Evolutionary conservation across 345 rosid species (phyloP).

Genomic region (Aquilaria yunnanensis): DNA sequence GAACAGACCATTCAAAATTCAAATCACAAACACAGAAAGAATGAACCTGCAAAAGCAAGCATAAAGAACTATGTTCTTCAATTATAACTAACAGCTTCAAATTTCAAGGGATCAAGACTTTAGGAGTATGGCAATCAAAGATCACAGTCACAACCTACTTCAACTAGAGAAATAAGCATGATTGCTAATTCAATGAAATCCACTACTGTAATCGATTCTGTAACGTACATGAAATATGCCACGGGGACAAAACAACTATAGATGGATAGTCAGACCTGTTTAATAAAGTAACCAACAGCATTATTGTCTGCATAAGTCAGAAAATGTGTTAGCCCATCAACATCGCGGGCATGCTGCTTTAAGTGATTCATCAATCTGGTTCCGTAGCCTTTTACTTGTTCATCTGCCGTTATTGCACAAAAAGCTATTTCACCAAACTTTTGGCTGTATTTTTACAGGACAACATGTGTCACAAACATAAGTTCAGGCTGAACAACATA

Average conservation of each 20-base stretch:
- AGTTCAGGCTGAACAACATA: background rate
- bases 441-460: slow-evolving; percentile 48
- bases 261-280: slow-evolving; percentile 52
- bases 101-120: too few relatives aligned
- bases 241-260: slow-evolving; percentile 7
- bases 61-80: too few relatives aligned
- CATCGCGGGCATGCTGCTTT: slow-evolving; percentile 94
- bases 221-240: slow-evolving; percentile 8
- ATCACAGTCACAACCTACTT: too few relatives aligned
- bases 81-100: too few relatives aligned
- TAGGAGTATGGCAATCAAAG: too few relatives aligned
- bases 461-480: slow-evolving; percentile 12
- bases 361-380: slow-evolving; percentile 99
- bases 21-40: too few relatives aligned
- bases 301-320: slow-evolving; percentile 97
- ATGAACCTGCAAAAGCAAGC: too few relatives aligned
- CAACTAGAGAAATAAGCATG: too few relatives aligned
- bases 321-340: slow-evolving; percentile 95
- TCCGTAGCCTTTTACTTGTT: slow-evolving; percentile 99
- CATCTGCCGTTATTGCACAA: slow-evolving; percentile 99
- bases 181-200: too few relatives aligned
- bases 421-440: slow-evolving; percentile 99
- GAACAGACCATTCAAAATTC: too few relatives aligned
- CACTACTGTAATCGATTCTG: background rate
- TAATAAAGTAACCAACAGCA: slow-evolving; percentile 97